These are phyloP conservation scores for Leishmania braziliensis DNA, from an alignment of 208 protist species.

Conservation along the genomic window DNA sequence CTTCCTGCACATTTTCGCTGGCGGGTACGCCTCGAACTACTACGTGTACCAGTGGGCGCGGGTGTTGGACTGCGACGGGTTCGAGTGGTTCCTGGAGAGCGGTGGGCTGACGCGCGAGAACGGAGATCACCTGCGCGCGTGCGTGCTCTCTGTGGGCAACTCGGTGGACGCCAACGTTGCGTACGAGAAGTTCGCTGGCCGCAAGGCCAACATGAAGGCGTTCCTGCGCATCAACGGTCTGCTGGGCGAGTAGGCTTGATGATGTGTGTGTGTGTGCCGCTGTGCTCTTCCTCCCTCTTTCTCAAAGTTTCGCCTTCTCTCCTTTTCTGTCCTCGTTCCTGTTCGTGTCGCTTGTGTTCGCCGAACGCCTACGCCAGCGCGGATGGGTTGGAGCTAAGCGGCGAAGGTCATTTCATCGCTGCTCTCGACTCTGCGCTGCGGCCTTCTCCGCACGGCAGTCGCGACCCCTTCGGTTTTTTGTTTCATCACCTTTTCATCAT, in stretches of 20 bases:
- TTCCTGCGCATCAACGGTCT: slow-evolving; percentile 34
- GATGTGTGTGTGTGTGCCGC: background rate
- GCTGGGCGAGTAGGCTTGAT: background rate
- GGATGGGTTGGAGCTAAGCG: background rate
- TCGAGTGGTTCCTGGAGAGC: slow-evolving; percentile 66
- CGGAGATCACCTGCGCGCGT: slow-evolving; percentile 66
- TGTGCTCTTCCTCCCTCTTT: background rate
- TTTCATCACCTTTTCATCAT: background rate
- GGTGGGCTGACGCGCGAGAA: slow-evolving; percentile 52
- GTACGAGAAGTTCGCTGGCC: slow-evolving; percentile 38
- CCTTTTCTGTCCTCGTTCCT: background rate
- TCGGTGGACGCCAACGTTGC: slow-evolving; percentile 46
- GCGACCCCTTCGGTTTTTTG: background rate
- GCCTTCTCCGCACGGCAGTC: background rate
- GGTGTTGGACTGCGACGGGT: slow-evolving; percentile 63
- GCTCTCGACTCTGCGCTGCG: background rate
- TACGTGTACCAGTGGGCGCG: slow-evolving; percentile 77
- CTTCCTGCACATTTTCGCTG: slow-evolving; percentile 70
- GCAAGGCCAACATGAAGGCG: slow-evolving; percentile 35
- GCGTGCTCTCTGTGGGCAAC: slow-evolving; percentile 65
- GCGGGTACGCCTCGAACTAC: slow-evolving; percentile 72
- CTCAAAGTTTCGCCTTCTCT: background rate
- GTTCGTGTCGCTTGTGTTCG: background rate
- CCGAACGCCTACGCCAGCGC: background rate
- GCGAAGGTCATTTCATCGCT: background rate